Percentiles rank a stretch among this genome's conserved stretches.
Evolutionary conservation across 176 grass and related monocot species (phyloP).

Genomic region (Microstegium vimineum): DNA sequence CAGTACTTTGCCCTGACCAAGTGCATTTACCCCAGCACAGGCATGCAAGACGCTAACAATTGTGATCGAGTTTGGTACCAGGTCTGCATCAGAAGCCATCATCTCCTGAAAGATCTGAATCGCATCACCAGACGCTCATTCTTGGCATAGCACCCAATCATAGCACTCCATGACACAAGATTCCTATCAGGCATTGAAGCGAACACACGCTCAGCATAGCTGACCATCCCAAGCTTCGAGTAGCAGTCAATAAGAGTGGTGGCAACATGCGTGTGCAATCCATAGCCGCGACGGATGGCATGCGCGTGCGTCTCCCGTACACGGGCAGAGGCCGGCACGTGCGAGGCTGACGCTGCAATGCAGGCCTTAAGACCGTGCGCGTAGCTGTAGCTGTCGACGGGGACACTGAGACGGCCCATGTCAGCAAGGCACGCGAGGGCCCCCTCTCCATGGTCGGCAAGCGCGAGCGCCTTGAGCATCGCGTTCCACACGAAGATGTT

Average conservation of each 20-base stretch:
- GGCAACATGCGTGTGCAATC: constrained; percentile 47
- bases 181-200: constrained; percentile 54
- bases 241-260: constrained; percentile 89
- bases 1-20: constrained; percentile 53
- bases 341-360: constrained; percentile 52
- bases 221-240: constrained; percentile 56
- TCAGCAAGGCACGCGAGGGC: constrained; percentile 47
- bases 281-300: constrained; percentile 30
- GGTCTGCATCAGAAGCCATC: constrained; percentile 43
- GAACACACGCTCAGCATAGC: constrained; percentile 52
- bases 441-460: constrained; percentile 60
- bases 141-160: constrained; percentile 81
- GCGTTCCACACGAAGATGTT: constrained; percentile 89
- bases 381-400: constrained; percentile 74
- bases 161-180: constrained; percentile 88
- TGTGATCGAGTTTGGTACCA: constrained; percentile 55
- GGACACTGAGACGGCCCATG: constrained; percentile 47
- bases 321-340: constrained; percentile 22
- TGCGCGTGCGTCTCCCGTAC: constrained; percentile 62
- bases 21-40: constrained; percentile 47
- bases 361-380: constrained; percentile 77
- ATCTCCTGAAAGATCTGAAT: constrained; percentile 70
- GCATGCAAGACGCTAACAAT: constrained; percentile 58
- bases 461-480: constrained; percentile 58
- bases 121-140: constrained; percentile 69